A percentile compares a stretch with the other conserved stretches of the same genome.
phyloP scores from a whole-genome alignment of 768 basidiomycete genomes.

The Albatrellus ellisii region DNA sequence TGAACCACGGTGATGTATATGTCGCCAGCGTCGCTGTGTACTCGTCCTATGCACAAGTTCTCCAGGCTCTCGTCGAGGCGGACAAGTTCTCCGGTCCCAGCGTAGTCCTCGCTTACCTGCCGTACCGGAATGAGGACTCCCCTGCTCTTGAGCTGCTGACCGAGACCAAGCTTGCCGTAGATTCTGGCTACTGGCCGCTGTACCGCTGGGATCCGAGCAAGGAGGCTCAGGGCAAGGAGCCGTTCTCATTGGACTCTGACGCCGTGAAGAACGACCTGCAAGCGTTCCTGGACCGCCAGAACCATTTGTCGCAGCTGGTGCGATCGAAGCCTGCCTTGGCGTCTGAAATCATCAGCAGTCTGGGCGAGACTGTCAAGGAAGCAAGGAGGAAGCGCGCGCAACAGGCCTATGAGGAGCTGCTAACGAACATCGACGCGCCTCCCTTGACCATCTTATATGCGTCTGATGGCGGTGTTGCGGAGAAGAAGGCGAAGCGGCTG shows the following conservation, averaged over 20 bases:
- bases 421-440: slow-evolving; percentile 78
- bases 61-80: slow-evolving; percentile 85
- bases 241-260: slow-evolving; percentile 89
- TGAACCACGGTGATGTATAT: slow-evolving; percentile 96
- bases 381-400: slow-evolving; percentile 73
- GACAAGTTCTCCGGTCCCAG: slow-evolving; percentile 84
- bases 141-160: slow-evolving; percentile 86
- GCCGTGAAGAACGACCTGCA: slow-evolving; percentile 87
- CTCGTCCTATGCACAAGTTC: slow-evolving; percentile 88
- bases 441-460: slow-evolving; percentile 87
- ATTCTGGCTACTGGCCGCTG: slow-evolving; percentile 94
- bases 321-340: slow-evolving; percentile 72
- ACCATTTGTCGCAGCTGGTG: slow-evolving; percentile 90
- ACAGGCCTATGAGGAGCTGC: slow-evolving; percentile 72
- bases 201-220: slow-evolving; percentile 95
- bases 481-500: slow-evolving; percentile 89
- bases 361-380: slow-evolving; percentile 76
- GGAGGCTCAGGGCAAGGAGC: slow-evolving; percentile 61
- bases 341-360: slow-evolving; percentile 65
- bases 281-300: slow-evolving; percentile 91
- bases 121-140: slow-evolving; percentile 65
- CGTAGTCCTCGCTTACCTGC: slow-evolving; percentile 88
- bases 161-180: slow-evolving; percentile 94
- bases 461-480: slow-evolving; percentile 90
- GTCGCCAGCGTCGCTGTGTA: slow-evolving; percentile 94